Evolutionary conservation across 768 basidiomycete species (phyloP).

Genomic region (Naganishia antarctica): DNA sequence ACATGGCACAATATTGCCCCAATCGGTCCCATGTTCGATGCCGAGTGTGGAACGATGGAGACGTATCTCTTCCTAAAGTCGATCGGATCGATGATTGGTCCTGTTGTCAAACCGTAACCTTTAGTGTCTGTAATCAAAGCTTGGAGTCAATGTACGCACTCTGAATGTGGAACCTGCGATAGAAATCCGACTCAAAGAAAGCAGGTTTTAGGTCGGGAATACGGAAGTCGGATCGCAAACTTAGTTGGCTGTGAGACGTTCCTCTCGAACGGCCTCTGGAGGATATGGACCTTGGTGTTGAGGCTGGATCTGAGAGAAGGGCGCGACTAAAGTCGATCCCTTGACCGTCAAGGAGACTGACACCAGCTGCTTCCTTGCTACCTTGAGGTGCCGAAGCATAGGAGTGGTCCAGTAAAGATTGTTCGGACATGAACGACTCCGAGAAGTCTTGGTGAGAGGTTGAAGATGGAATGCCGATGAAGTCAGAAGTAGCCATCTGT

Average conservation of each 20-base stretch:
- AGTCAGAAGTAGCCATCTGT: background rate
- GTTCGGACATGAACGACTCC: background rate
- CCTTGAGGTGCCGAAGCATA: background rate
- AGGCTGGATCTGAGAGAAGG: background rate
- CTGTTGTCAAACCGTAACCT: conserved; percentile 51
- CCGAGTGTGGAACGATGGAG: conserved; percentile 49
- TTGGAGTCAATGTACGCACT: conserved; percentile 55
- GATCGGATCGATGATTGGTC: conserved; percentile 73
- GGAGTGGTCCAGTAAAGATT: background rate
- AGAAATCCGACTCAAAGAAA: conserved; percentile 82
- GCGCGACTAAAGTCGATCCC: background rate
- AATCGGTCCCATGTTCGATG: conserved; percentile 62
- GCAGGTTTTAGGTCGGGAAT: conserved; percentile 70
- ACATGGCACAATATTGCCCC: conserved; percentile 72
- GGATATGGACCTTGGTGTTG: conserved; percentile 65
- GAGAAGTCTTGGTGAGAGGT: background rate
- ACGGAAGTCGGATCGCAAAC: background rate
- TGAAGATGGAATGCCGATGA: background rate
- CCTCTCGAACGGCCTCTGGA: conserved; percentile 75
- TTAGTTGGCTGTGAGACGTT: background rate
- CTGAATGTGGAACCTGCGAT: conserved; percentile 75
- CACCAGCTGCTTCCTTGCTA: background rate
- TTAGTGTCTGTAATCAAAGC: background rate
- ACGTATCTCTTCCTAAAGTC: conserved; percentile 69
- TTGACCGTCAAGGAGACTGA: background rate